Percentiles rank a stretch among this genome's conserved stretches.
Conservation (phyloP, 176 grass and related monocot genomes). For the Dactylis glomerata region DNA sequence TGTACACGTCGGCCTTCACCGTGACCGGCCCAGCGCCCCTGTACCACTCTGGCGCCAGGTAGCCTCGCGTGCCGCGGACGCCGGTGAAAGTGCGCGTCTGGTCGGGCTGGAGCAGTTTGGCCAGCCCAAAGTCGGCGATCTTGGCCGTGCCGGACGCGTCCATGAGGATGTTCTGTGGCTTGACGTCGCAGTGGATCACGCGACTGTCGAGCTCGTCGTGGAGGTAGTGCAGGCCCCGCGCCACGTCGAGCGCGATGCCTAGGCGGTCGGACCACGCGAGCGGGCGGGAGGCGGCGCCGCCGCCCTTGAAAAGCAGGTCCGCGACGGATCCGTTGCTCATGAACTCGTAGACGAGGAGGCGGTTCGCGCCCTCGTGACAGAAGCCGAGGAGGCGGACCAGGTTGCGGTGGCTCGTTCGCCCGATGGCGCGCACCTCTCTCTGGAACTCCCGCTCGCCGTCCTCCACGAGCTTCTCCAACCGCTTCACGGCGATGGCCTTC, state of each 20-base stretch:
- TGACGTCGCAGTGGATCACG: slow-evolving; percentile 3
- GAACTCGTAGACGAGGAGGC: neutral
- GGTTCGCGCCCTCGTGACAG: neutral
- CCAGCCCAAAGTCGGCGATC: neutral
- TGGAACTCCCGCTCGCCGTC: neutral
- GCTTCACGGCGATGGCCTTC: neutral
- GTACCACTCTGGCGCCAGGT: neutral
- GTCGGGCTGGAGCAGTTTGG: neutral
- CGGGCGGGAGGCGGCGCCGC: neutral
- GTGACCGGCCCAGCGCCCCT: neutral
- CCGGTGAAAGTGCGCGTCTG: slow-evolving; percentile 1
- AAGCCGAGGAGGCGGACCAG: neutral
- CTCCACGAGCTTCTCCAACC: neutral
- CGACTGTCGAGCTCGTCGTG: neutral
- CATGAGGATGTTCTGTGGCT: neutral
- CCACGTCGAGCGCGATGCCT: neutral
- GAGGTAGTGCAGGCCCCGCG: neutral
- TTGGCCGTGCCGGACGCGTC: slow-evolving; percentile 1
- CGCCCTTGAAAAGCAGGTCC: neutral
- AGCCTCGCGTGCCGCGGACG: neutral
- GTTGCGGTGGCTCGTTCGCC: neutral
- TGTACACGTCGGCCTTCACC: slow-evolving; percentile 68
- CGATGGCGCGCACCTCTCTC: neutral
- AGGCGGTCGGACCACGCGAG: neutral
- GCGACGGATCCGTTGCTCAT: neutral